phyloP scores from a whole-genome alignment of 176 grass and related monocot genomes.

The Carex myosuroides region DNA sequence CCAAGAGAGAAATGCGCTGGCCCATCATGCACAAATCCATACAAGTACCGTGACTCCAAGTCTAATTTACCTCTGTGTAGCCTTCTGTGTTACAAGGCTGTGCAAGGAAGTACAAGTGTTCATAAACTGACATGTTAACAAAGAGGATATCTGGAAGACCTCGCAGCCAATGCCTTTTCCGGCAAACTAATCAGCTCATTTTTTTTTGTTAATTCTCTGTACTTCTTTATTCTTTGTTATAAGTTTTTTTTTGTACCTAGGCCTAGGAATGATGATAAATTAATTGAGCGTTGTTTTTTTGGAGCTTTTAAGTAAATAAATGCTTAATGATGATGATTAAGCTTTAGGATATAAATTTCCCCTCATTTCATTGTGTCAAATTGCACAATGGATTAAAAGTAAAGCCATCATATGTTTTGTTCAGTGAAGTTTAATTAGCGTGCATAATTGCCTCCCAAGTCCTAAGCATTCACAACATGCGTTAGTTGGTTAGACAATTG shows the following conservation, averaged over 20 bases:
- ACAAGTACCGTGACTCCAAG: constrained; percentile 94
- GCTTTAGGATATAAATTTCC: background rate
- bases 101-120: constrained; percentile 34
- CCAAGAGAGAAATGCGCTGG: constrained; percentile 92
- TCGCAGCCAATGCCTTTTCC: background rate
- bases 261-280: background rate
- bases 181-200: background rate
- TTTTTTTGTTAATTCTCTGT: background rate
- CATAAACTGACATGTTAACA: constrained; percentile 38
- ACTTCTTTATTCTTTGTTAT: background rate
- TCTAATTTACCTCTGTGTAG: constrained; percentile 84
- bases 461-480: background rate
- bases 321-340: background rate
- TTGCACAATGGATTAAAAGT: background rate
- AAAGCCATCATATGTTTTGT: background rate
- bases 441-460: background rate
- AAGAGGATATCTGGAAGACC: background rate
- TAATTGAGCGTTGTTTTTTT: background rate
- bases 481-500: background rate
- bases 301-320: background rate
- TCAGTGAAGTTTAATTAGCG: background rate
- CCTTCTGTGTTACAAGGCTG: constrained; percentile 77
- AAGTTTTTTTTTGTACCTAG: background rate
- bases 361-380: background rate
- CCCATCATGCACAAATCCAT: constrained; percentile 67